phyloP scores from a whole-genome alignment of 805 yeast genomes.

The Lipomyces sp. region DNA sequence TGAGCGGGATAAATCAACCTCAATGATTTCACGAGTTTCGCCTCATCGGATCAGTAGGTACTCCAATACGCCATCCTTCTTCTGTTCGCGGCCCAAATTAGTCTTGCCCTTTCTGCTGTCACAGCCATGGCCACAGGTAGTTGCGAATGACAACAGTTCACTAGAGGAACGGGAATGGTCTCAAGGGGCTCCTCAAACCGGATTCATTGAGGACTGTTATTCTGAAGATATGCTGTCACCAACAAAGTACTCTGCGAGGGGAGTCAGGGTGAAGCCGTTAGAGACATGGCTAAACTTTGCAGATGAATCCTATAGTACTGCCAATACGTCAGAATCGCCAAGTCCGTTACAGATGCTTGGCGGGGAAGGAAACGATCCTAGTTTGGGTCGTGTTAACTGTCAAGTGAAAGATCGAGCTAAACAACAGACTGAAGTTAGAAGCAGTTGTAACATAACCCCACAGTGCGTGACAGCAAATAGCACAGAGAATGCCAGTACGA shows the following conservation, averaged over 20 bases:
- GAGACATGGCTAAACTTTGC: background rate
- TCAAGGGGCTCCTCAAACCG: background rate
- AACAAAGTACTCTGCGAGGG: slow-evolving; percentile 1
- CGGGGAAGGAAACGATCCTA: background rate
- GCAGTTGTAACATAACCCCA: background rate
- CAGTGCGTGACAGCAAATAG: background rate
- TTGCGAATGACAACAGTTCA: background rate
- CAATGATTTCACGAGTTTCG: background rate
- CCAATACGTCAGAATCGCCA: background rate
- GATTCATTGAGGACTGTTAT: background rate
- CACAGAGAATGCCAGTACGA: background rate
- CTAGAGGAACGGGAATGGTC: background rate
- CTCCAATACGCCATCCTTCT: background rate
- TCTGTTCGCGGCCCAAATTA: background rate
- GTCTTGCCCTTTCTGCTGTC: background rate
- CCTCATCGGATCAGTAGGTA: background rate
- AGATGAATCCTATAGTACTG: background rate
- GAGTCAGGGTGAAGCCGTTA: background rate
- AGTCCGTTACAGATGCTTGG: background rate
- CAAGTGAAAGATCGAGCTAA: background rate
- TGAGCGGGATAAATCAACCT: background rate
- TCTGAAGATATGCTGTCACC: slow-evolving; percentile 1
- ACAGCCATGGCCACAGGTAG: background rate
- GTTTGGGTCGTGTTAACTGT: background rate
- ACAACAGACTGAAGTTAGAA: no score